Base-by-base conservation (phyloP, 2,329 filamentous ascomycete species). In the Fusarium sp. region DNA sequence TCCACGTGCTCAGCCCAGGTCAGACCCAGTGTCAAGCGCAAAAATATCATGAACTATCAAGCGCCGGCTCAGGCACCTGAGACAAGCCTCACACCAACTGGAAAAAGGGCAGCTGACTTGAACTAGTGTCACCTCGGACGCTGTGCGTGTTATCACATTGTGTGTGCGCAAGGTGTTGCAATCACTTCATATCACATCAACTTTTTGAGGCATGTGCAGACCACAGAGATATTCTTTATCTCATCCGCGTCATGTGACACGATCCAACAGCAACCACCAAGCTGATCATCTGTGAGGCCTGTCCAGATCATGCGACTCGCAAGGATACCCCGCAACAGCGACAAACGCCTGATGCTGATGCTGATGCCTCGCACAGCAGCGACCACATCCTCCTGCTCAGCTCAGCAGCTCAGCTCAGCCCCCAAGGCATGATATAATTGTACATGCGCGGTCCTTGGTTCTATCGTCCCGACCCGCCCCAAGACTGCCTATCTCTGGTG, bases 211-310 rank as follows among this genome's bases (percentile, higher is more conserved):
- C 25, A 52, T 6, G 25, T 29, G 25, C 25, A 47, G 22, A 45
- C 29, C 4, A 45, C 9, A 42, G 16, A 50, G 14, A 18, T 36
- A 10, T 38, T 22, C 20, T 45, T 50, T 11, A 29, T 50, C 45
- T 50, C 20, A 25, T 50, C 45, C 25, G 29, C 59, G 57, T 70
- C 72, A 75, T 74, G 72, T 74, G 72, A 74, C 58, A 52, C 29
- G 13, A 6, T 22, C 16, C 35, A 62, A 47, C 56, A 10, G 72
- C 63, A 68, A 68, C 56, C 74, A 60, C 62, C 56, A 16, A 65
- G 50, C 9, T 38, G 65, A 36, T 16, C 1, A 27, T 20, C 16
- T 42, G n/a, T 50, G 42, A 67, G 40, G 35, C 69, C 59, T 13
- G 31, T 36, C 29, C 25, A 9, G 20, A 47, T 74, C 61, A 74